Evolutionary conservation across 768 basidiomycete genomes (phyloP).

Genomic region (Hericium coralloides): DNA sequence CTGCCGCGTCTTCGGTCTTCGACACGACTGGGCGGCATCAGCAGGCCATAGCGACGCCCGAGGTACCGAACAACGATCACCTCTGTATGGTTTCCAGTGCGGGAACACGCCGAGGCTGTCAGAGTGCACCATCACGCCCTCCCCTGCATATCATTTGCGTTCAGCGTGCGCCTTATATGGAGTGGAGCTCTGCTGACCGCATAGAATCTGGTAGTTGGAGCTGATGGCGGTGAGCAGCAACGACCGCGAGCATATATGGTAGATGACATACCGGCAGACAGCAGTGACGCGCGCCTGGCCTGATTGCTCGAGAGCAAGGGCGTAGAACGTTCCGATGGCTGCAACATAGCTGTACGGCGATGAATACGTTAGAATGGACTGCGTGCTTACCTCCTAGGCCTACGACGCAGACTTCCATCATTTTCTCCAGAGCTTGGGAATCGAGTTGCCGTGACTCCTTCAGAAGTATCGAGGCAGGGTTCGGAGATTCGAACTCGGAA

Average conservation of each 20-base stretch:
- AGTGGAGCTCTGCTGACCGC: not conserved
- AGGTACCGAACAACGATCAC: not conserved
- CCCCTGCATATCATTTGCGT: not conserved
- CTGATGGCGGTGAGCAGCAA: not conserved
- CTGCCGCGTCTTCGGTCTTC: not conserved
- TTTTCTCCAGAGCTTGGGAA: not conserved
- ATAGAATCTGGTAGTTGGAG: not conserved
- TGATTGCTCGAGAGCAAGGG: slow-evolving; percentile 8
- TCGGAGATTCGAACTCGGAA: too few relatives aligned
- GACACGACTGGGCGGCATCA: not conserved
- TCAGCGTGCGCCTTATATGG: too few relatives aligned
- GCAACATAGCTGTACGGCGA: slow-evolving; percentile 3
- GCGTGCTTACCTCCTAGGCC: not conserved
- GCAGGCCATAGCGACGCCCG: not conserved
- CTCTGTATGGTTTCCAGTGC: not conserved
- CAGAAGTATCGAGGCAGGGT: too few relatives aligned
- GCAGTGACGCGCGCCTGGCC: slow-evolving; percentile 13
- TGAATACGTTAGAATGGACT: not conserved
- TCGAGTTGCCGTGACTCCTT: too few relatives aligned
- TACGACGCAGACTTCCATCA: slow-evolving; percentile 29
- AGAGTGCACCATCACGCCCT: not conserved
- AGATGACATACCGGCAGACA: slow-evolving; percentile 13
- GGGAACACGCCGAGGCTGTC: not conserved
- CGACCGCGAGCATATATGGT: not conserved
- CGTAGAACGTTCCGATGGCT: slow-evolving; percentile 17